Conservation (phyloP, 371 early-diverging fungal species). For the Actinomortierella wolfii region DNA sequence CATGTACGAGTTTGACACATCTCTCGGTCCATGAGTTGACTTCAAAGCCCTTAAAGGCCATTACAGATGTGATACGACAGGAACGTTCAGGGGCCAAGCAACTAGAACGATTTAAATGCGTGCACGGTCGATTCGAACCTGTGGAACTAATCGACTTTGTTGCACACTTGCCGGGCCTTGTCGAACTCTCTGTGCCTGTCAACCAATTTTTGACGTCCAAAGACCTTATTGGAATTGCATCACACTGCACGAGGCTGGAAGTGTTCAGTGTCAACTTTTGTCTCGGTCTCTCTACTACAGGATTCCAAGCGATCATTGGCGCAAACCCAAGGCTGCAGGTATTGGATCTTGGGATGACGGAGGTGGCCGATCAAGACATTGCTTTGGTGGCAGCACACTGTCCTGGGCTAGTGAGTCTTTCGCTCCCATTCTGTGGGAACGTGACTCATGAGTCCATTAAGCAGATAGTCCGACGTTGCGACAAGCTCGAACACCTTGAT, state of each 20-base stretch:
- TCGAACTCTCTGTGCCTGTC: conserved; percentile 22
- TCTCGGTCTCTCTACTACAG: conserved; percentile 15
- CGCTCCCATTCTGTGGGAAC: conserved; percentile 29
- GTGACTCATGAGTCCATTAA: conserved; percentile 15
- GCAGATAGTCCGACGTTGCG: conserved; percentile 17
- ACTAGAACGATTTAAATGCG: conserved; percentile 21
- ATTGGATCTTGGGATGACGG: conserved; percentile 28
- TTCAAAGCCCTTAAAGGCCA: conserved; percentile 17
- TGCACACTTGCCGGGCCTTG: conserved; percentile 15
- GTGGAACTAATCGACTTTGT: conserved; percentile 25
- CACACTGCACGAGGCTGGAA: conserved; percentile 16
- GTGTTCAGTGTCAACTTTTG: conserved; percentile 32
- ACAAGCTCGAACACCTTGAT: conserved; percentile 18
- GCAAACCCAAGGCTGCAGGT: conserved; percentile 12
- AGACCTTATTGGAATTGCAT: conserved; percentile 21
- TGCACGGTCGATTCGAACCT: conserved; percentile 27
- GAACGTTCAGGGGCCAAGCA: background rate
- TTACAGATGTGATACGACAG: conserved; percentile 8
- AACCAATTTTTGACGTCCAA: conserved; percentile 21
- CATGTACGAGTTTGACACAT: conserved; percentile 12
- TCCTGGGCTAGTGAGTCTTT: conserved; percentile 21
- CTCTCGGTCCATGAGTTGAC: conserved; percentile 24
- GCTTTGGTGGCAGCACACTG: conserved; percentile 21
- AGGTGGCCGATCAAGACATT: conserved; percentile 19
- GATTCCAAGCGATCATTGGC: conserved; percentile 19